Percentiles rank a stretch among this genome's conserved stretches.
Evolutionary conservation across 2,329 filamentous ascomycete species (phyloP).

Genomic region (Monilinia aucupariae): DNA sequence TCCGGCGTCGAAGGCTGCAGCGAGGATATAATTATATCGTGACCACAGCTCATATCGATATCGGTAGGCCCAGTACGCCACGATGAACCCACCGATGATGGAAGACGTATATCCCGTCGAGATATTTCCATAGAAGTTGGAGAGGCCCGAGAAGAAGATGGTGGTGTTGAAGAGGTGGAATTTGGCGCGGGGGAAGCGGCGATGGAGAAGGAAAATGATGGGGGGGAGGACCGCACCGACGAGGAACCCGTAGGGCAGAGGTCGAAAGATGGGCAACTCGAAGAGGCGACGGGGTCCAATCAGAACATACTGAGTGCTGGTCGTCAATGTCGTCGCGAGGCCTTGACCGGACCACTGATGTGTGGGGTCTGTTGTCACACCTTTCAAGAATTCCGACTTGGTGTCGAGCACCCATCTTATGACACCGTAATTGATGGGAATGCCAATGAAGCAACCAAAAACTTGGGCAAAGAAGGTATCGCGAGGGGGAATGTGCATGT

Average conservation of each 20-base stretch:
- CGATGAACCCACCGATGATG: conserved; percentile 55
- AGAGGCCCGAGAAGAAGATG: conserved; percentile 53
- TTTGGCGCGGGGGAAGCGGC: conserved; percentile 46
- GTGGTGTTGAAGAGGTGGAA: conserved; percentile 55
- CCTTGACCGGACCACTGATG: conserved; percentile 57
- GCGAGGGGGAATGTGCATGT: conserved; percentile 56
- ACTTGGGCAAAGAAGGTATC: conserved; percentile 57
- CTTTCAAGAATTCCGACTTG: conserved; percentile 51
- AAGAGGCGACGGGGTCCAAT: conserved; percentile 49
- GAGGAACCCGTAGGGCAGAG: conserved; percentile 50
- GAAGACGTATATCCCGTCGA: conserved; percentile 53
- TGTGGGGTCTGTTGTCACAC: conserved; percentile 46
- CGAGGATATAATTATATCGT: conserved; percentile 56
- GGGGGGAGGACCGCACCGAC: conserved; percentile 44
- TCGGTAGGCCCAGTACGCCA: conserved; percentile 55
- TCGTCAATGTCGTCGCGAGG: conserved; percentile 47
- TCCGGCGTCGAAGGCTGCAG: conserved; percentile 56
- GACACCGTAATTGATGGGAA: conserved; percentile 57
- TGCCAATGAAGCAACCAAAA: conserved; percentile 52
- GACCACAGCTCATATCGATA: conserved; percentile 53
- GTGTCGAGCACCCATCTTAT: conserved; percentile 54
- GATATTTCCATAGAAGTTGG: conserved; percentile 56
- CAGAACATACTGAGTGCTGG: conserved; percentile 55
- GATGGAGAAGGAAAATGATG: conserved; percentile 47
- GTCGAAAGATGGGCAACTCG: conserved; percentile 42